phyloP scores from a whole-genome alignment of 2,329 filamentous ascomycete genomes.

The Phyllachora maydis region DNA sequence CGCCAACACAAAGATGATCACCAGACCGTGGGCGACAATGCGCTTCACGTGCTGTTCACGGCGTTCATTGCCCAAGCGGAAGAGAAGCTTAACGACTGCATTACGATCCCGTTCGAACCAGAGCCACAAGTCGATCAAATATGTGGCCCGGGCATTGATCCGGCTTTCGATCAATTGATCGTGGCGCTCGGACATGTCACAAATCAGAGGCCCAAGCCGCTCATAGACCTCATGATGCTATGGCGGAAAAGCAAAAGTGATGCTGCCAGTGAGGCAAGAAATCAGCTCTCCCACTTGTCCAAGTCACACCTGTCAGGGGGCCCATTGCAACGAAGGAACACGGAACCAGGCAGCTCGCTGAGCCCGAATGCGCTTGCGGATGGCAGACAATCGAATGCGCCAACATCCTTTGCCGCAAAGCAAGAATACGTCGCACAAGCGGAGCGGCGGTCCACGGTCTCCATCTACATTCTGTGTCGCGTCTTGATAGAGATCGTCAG shows the following conservation, averaged over 20 bases:
- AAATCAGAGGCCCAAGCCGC: slow-evolving; percentile 75
- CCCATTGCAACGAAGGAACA: slow-evolving; percentile 48
- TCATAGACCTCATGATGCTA: slow-evolving; percentile 95
- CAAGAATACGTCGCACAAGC: slow-evolving; percentile 60
- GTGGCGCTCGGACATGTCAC: slow-evolving; percentile 86
- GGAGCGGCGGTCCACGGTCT: slow-evolving; percentile 80
- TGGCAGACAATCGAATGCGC: slow-evolving; percentile 12
- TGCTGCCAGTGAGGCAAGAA: slow-evolving; percentile 50
- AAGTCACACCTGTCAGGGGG: slow-evolving; percentile 16
- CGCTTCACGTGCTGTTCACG: slow-evolving; percentile 87
- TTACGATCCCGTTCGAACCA: slow-evolving; percentile 57
- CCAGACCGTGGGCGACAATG: slow-evolving; percentile 95
- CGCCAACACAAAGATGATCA: slow-evolving; percentile 52
- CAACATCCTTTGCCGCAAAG: slow-evolving; percentile 21
- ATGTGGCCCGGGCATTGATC: slow-evolving; percentile 76
- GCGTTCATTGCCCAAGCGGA: slow-evolving; percentile 96
- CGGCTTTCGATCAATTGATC: slow-evolving; percentile 84
- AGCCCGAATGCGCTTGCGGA: too few relatives aligned
- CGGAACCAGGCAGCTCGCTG: slow-evolving; percentile 34
- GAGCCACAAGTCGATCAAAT: slow-evolving; percentile 75
- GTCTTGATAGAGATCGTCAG: slow-evolving; percentile 87
- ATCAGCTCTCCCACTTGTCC: slow-evolving; percentile 32
- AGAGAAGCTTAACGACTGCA: slow-evolving; percentile 79
- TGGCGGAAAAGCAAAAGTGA: slow-evolving; percentile 96
- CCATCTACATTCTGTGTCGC: slow-evolving; percentile 87